These are phyloP conservation scores for Hymenoscyphus fraxineus DNA, from an alignment of 2,329 filamentous ascomycete species.

Conservation along the genomic window DNA sequence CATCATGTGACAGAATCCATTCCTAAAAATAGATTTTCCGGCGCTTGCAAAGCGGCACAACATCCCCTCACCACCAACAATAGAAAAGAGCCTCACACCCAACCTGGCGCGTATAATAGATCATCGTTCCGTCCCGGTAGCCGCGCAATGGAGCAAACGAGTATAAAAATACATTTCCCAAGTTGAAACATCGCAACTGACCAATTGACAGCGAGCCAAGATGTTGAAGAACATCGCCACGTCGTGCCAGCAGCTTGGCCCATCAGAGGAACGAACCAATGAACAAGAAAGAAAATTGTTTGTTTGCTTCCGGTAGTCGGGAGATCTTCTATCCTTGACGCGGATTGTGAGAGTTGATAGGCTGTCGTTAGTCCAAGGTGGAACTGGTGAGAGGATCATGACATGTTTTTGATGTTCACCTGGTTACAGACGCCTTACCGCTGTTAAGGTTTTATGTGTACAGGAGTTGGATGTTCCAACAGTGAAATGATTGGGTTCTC, in stretches of 20 bases:
- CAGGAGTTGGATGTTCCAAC: neutral
- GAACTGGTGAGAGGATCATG: neutral
- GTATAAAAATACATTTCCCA: neutral
- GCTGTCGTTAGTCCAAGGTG: neutral
- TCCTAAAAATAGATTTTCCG: neutral
- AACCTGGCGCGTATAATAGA: neutral
- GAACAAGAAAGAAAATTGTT: neutral
- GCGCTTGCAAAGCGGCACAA: constrained; percentile 1
- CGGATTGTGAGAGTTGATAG: neutral
- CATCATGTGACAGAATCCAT: neutral
- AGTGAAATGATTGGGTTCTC: neutral
- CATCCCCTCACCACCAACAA: neutral
- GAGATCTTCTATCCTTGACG: neutral
- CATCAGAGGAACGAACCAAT: neutral
- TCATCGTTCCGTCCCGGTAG: neutral
- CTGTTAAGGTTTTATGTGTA: neutral
- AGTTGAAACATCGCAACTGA: neutral
- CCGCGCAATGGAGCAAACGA: neutral
- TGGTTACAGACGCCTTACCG: neutral
- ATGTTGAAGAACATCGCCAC: neutral
- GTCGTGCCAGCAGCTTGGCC: neutral
- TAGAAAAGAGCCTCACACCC: constrained; percentile 1
- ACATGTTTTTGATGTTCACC: neutral
- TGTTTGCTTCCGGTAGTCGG: neutral
- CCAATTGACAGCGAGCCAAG: neutral